phyloP scores from a whole-genome alignment of 768 basidiomycete species.

The Boletus sensibilis region DNA sequence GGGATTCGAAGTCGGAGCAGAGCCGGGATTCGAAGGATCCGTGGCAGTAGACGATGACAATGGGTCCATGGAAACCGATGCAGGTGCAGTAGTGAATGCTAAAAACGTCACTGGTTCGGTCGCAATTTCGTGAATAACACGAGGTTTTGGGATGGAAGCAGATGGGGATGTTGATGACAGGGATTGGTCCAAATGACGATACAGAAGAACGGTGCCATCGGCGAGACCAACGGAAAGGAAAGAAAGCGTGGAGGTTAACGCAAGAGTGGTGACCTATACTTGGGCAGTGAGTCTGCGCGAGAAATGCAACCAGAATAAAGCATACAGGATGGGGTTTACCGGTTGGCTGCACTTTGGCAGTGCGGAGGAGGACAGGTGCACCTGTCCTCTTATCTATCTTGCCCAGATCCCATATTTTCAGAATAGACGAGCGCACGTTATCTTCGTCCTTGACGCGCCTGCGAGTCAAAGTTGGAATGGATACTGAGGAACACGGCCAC shows the following conservation, averaged over 20 bases:
- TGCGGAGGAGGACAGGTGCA: constrained; percentile 65
- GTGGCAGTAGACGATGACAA: constrained; percentile 11
- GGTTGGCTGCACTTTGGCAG: constrained; percentile 70
- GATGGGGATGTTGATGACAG: constrained; percentile 63
- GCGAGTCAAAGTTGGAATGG: constrained; percentile 13
- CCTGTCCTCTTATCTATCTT: constrained; percentile 64
- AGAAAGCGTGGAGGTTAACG: constrained; percentile 71
- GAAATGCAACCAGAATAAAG: not conserved
- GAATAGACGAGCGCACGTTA: constrained; percentile 56
- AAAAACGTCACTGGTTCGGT: constrained; percentile 92
- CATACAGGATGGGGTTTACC: constrained; percentile 78
- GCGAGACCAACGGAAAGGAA: constrained; percentile 93
- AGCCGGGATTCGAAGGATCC: constrained; percentile 16
- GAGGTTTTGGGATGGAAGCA: constrained; percentile 82
- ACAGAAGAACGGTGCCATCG: constrained; percentile 90
- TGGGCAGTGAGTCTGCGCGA: not conserved
- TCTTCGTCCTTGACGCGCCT: constrained; percentile 65
- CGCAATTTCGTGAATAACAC: constrained; percentile 77
- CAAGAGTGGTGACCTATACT: constrained; percentile 69
- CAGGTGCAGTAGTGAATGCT: constrained; percentile 60
- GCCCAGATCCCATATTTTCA: constrained; percentile 89
- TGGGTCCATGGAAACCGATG: constrained; percentile 25
- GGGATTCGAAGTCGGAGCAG: constrained; percentile 16
- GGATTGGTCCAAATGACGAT: constrained; percentile 89
- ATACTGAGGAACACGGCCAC: constrained; percentile 28